Base-by-base conservation (phyloP, 2,329 filamentous ascomycete genomes). In the Neocatenulostroma microsporum region DNA sequence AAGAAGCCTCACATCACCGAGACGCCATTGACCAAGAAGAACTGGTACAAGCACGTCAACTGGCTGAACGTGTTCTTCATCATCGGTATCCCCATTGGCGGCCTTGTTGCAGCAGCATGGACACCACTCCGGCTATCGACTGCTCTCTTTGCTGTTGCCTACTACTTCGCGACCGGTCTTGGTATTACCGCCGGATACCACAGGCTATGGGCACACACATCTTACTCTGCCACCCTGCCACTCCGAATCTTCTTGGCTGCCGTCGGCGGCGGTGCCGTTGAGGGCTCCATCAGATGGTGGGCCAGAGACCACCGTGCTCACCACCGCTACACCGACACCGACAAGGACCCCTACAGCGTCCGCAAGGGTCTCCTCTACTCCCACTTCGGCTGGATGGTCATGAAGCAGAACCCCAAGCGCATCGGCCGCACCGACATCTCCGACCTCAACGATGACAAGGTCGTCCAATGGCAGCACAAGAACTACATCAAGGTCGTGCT, bases 41-140 rank as follows among this genome's bases (percentile, higher is more conserved):
- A 94, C 70, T 91, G 84, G 84, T 80, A 87, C 67, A 82, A 88
- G 68, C 87, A 94, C 60, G 74, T 94, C 70, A 87, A 94, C 73
- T 94, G 87, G 86, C 73, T 94, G 49, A 94, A 94, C 63, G 80
- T 84, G 45, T 74, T 72, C 45, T 74, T 94, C 60, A 89, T 94
- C 60, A 63, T 93, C 48, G 71, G 82, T 49, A 73, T 94, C 30
- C 87, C 88, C 27, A 44, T 88, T 31, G 69, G 75, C 40, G 87
- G 87, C 45, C 74, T 82, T 57, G 63, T 91, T 51, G 73, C 77
- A 37, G 73, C 86, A 34, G 78, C 83, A 65, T 94, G 82, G 80
- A 81, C 85, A 30, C 84, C 85, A 38, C 67, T 89, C 21, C 70
- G 76, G 33, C 62, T 71, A 47, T 78, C 84, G 64, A 93, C 85